Percentiles rank a stretch among this genome's conserved stretches.
Evolutionary conservation across 2,329 filamentous ascomycete genomes (phyloP).

Genomic region (Chrysosporium keratinophilum): DNA sequence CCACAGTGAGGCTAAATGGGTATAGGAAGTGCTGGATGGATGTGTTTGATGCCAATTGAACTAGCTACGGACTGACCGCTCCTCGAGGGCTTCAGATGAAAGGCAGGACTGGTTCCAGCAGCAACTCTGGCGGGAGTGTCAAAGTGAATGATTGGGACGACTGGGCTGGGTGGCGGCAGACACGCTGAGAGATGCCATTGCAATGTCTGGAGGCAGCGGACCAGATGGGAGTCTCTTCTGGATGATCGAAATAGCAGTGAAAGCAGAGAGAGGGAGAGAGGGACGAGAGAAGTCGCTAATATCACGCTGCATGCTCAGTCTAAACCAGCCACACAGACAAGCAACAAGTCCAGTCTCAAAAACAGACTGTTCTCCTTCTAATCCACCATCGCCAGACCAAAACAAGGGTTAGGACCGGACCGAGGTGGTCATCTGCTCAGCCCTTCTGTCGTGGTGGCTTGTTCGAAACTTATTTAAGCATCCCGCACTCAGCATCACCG

Average conservation of each 20-base stretch:
- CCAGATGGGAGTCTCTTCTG: too few relatives aligned
- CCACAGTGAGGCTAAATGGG: constrained; percentile 5
- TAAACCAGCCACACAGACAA: too few relatives aligned
- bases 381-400: not conserved
- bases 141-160: not conserved
- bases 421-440: constrained; percentile 9
- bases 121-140: not conserved
- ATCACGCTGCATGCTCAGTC: too few relatives aligned
- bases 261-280: too few relatives aligned
- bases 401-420: constrained; percentile 7
- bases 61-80: not conserved
- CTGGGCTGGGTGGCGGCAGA: too few relatives aligned
- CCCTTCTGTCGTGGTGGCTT: not conserved
- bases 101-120: not conserved
- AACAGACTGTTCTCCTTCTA: too few relatives aligned
- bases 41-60: not conserved
- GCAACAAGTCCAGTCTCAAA: too few relatives aligned
- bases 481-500: not conserved
- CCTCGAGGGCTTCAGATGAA: not conserved
- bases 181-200: too few relatives aligned
- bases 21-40: not conserved
- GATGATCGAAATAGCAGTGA: too few relatives aligned
- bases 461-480: not conserved
- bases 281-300: too few relatives aligned
- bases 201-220: too few relatives aligned